Conservation (phyloP, 495 filamentous ascomycete genomes). For the Penicillium canescens region DNA sequence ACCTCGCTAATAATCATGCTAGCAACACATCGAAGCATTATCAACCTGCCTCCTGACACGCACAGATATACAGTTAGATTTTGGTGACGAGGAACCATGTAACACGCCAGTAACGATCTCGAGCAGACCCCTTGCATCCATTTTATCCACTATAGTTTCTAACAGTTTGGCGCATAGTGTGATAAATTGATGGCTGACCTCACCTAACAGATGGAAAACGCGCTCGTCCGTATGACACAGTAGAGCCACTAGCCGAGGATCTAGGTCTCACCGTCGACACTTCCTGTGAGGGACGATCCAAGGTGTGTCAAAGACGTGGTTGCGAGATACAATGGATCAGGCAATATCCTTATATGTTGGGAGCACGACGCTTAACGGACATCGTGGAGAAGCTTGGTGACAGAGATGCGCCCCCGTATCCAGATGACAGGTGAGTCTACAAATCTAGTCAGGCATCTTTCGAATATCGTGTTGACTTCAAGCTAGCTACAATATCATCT, state of each 20-base stretch:
- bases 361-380: conserved; percentile 51
- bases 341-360: conserved; percentile 62
- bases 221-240: conserved; percentile 52
- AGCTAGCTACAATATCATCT: conserved; percentile 25
- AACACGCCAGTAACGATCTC: too few relatives aligned
- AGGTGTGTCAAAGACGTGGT: conserved; percentile 48
- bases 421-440: conserved; percentile 34
- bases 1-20: too few relatives aligned
- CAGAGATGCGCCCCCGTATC: conserved; percentile 35
- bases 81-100: too few relatives aligned
- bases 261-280: conserved; percentile 52
- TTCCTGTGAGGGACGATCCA: conserved; percentile 48
- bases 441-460: too few relatives aligned
- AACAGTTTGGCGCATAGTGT: neutral
- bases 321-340: conserved; percentile 40
- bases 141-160: too few relatives aligned
- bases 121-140: too few relatives aligned
- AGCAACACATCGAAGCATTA: too few relatives aligned
- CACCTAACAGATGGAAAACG: conserved; percentile 43
- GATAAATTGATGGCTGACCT: neutral
- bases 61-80: too few relatives aligned
- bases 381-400: conserved; percentile 47
- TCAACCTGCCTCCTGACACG: too few relatives aligned
- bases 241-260: conserved; percentile 49
- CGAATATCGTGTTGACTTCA: neutral